Conservation (phyloP, 768 basidiomycete species). For the Suillus bovinus region DNA sequence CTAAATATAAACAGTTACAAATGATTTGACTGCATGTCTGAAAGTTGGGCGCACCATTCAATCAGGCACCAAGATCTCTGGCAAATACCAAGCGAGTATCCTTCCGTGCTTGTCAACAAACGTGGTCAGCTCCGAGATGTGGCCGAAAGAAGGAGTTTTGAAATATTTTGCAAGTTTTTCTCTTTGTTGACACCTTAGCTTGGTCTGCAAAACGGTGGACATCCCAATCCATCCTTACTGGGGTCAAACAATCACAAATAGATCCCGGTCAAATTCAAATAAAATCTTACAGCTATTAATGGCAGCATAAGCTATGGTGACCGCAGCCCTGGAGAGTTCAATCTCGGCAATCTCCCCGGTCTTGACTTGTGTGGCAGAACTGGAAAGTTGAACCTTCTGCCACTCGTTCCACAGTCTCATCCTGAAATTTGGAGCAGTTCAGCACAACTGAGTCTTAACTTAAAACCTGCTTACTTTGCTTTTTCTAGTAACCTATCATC, state of each 20-base stretch:
- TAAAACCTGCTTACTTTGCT: no score
- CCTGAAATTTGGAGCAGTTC: no score
- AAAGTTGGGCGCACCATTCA: not conserved
- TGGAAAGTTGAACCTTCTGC: no score
- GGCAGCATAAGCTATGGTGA: not conserved
- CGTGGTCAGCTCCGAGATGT: not conserved
- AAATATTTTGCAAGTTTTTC: no score
- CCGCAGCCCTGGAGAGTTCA: not conserved
- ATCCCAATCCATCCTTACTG: not conserved
- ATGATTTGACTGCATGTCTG: not conserved
- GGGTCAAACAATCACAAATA: not conserved
- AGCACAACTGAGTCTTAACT: no score
- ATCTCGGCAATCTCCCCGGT: no score
- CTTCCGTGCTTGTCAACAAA: not conserved
- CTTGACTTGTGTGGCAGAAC: no score
- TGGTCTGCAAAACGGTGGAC: not conserved
- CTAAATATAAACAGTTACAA: not conserved
- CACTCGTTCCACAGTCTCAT: no score
- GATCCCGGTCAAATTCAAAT: not conserved
- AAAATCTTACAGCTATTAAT: not conserved
- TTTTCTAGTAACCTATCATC: no score
- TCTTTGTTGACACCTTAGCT: not conserved
- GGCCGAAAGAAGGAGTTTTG: no score
- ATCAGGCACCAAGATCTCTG: not conserved
- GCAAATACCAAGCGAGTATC: not conserved